A percentile compares a stretch with the other conserved stretches of the same genome.
phyloP scores from a whole-genome alignment of 2,329 filamentous ascomycete genomes.

The Paradendryphiella salina region DNA sequence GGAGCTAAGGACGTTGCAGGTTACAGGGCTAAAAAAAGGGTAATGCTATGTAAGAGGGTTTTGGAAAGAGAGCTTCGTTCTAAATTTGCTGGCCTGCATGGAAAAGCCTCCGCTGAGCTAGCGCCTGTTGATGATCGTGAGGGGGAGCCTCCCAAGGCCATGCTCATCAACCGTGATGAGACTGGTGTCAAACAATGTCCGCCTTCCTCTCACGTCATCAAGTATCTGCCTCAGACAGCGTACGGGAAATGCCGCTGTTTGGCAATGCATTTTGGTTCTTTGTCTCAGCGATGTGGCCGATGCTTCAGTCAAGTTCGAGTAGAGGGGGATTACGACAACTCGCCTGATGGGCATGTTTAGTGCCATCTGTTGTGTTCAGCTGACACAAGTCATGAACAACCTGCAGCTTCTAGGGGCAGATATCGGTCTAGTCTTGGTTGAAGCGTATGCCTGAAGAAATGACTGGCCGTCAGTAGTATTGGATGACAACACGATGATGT shows the following conservation, averaged over 20 bases:
- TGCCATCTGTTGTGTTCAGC: conserved; percentile 36
- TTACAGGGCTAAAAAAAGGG: too few relatives aligned
- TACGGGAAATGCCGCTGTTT: conserved; percentile 11
- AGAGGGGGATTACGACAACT: conserved; percentile 31
- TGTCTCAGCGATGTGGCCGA: conserved; percentile 17
- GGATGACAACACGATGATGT: conserved; percentile 22
- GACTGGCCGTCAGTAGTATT: conserved; percentile 21
- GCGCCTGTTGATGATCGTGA: background rate
- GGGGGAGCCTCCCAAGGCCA: background rate
- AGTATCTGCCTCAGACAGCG: background rate
- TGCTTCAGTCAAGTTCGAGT: conserved; percentile 15
- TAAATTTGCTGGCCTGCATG: background rate
- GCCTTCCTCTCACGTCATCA: background rate
- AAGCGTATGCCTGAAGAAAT: conserved; percentile 2
- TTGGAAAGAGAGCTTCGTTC: too few relatives aligned
- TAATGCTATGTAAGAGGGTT: too few relatives aligned
- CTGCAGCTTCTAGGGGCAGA: conserved; percentile 38
- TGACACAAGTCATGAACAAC: conserved; percentile 41
- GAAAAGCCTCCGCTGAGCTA: background rate
- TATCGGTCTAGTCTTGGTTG: conserved; percentile 4
- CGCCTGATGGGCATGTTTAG: conserved; percentile 22
- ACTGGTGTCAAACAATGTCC: background rate
- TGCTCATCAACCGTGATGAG: background rate
- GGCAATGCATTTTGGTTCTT: conserved; percentile 11
- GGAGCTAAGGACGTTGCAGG: background rate